A percentile compares a stretch with the other conserved stretches of the same genome.
Conservation (phyloP, 2,329 filamentous ascomycete species). For the Talaromyces amestolkiae region DNA sequence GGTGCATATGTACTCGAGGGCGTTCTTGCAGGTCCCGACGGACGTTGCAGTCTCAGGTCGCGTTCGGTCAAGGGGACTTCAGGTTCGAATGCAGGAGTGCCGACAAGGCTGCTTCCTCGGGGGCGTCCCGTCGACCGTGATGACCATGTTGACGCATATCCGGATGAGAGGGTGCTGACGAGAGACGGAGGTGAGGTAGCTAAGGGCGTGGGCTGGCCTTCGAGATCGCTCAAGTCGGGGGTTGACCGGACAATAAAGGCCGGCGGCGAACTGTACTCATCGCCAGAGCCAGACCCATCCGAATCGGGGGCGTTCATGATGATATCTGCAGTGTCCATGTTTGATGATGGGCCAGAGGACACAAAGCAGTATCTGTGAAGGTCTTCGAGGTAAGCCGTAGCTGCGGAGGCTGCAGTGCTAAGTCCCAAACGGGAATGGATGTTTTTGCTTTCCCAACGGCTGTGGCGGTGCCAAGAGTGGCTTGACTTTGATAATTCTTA, state of each 20-base stretch:
- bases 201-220: constrained; percentile 32
- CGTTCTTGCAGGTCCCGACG: constrained; percentile 66
- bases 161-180: constrained; percentile 25
- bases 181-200: constrained; percentile 35
- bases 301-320: constrained; percentile 36
- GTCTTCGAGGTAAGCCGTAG: neutral
- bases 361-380: neutral
- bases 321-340: constrained; percentile 46
- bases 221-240: constrained; percentile 34
- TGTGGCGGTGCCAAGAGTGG: constrained; percentile 12
- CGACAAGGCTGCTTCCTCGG: constrained; percentile 44
- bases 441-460: neutral
- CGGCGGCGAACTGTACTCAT: constrained; percentile 37
- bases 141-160: constrained; percentile 35
- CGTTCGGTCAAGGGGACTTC: constrained; percentile 32
- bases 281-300: constrained; percentile 42
- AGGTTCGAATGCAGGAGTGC: constrained; percentile 43
- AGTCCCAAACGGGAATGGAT: constrained; percentile 1
- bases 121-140: constrained; percentile 38
- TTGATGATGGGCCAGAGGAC: constrained; percentile 20
- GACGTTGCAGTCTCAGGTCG: constrained; percentile 59
- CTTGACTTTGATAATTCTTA: neutral
- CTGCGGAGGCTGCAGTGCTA: neutral
- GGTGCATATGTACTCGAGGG: constrained; percentile 77
- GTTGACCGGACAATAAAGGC: constrained; percentile 33